Evolutionary conservation across 306 rosid species (phyloP).

Genomic region (Notholithocarpus densiflorus): DNA sequence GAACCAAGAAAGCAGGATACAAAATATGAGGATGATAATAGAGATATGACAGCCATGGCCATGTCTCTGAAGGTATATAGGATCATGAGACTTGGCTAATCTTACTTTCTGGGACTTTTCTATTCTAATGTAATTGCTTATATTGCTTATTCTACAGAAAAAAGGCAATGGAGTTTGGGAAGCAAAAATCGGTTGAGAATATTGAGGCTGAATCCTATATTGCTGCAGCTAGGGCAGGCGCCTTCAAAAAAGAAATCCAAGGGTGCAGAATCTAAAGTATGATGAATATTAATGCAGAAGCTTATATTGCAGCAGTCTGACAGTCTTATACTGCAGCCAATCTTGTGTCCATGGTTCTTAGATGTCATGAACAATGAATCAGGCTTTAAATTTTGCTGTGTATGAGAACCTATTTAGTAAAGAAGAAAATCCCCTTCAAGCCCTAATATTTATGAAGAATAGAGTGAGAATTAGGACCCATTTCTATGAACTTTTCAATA

Average conservation of each 20-base stretch:
- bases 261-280: conserved; percentile 25
- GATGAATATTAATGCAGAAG: too few relatives aligned
- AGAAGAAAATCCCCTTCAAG: too few relatives aligned
- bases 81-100: background rate
- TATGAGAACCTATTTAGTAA: too few relatives aligned
- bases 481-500: too few relatives aligned
- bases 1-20: conserved; percentile 46
- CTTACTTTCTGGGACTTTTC: background rate
- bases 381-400: too few relatives aligned
- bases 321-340: too few relatives aligned
- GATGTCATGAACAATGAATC: too few relatives aligned
- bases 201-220: conserved; percentile 58
- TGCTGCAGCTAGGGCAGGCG: conserved; percentile 38
- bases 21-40: conserved; percentile 40
- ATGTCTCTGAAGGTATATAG: background rate
- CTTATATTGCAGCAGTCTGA: too few relatives aligned
- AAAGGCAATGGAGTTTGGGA: conserved; percentile 50
- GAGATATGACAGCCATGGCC: background rate
- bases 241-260: conserved; percentile 62
- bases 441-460: too few relatives aligned
- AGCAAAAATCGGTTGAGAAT: conserved; percentile 24
- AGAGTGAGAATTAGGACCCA: too few relatives aligned
- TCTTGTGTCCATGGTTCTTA: too few relatives aligned
- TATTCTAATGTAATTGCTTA: background rate
- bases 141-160: conserved; percentile 37